Conservation (phyloP, 345 rosid genomes). For the Hypericum androsaemum region DNA sequence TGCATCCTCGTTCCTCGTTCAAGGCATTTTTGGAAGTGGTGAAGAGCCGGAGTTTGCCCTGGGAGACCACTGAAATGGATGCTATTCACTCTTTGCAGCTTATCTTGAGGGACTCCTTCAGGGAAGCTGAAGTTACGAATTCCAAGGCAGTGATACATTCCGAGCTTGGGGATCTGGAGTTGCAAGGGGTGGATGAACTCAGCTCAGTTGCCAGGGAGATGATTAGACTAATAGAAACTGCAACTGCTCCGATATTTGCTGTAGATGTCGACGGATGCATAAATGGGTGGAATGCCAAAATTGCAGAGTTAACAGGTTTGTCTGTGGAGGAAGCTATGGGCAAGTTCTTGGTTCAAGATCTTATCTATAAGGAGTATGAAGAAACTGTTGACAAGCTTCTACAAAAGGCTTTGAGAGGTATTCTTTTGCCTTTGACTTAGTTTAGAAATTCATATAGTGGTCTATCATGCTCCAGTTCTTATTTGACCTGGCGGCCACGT, state of each 20-base stretch:
- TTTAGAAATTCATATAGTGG: no score
- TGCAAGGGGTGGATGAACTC: constrained; percentile 82
- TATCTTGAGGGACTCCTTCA: constrained; percentile 82
- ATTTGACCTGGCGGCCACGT: no score
- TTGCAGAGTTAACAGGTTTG: constrained; percentile 79
- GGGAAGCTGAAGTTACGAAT: constrained; percentile 61
- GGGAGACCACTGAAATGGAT: constrained; percentile 98
- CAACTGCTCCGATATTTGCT: constrained; percentile 96
- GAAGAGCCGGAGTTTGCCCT: constrained; percentile 82
- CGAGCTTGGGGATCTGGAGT: constrained; percentile 41
- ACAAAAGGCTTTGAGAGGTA: constrained; percentile 71
- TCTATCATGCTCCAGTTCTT: no score
- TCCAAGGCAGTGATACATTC: constrained; percentile 52
- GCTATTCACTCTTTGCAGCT: constrained; percentile 99
- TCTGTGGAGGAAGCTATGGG: constrained; percentile 95
- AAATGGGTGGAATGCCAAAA: constrained; percentile 96
- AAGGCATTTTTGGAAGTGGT: constrained; percentile 97
- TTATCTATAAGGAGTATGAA: constrained; percentile 64
- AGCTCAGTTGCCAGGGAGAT: constrained; percentile 97
- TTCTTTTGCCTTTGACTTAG: constrained; percentile 8
- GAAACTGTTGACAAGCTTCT: constrained; percentile 71
- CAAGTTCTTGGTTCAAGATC: constrained; percentile 74
- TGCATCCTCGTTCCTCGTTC: constrained; percentile 97
- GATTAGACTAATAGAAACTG: constrained; percentile 96
- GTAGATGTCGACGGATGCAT: constrained; percentile 71